Base-by-base conservation (phyloP, 2,329 filamentous ascomycete genomes). In the Paecilomyces formosus region DNA sequence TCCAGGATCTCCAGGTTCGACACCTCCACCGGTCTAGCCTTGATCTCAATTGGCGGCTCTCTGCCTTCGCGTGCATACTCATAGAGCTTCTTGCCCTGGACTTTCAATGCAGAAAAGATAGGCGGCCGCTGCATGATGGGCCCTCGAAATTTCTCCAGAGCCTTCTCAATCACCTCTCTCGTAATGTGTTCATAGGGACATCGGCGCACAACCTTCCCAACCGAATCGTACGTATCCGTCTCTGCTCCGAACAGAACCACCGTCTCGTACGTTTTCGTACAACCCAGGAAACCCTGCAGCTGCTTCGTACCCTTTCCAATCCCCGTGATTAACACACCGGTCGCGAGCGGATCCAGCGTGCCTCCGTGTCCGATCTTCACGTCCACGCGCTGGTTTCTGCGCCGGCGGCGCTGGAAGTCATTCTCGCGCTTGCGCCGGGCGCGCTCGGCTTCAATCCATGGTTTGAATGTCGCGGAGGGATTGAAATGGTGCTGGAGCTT, bases 321-420 rank as follows among this genome's bases (percentile, higher is more conserved):
- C 58, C 93, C 94, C 6, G 94, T 81, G 62, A 97, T 92, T 55
- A 99, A 82, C 24, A 99, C 90, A 53, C 94, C 94, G 1, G 92
- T 96, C 8, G 94, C 94, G 67, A 97, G 82, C 26, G 94, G 94
- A 70, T 99, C 94, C 18, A 99, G 83, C 1, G 94, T 99, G 51
- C 94, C 94, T 61, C 94, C 94, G 76, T 99, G 94, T 33, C 94
- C 94, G 69, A 97, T 89, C 79, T 97, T 99, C 65, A 97, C 88
- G 62, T 90, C 85, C 4, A 87, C 72, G 1, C 82, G 79, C 65
- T 82, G 82, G 72, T 85, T 83, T 62, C 81, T 80, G 61, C 85
- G 82, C 60, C 87, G 83, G 65, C 82, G 80, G 64, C 82, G 81
- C 70, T 88, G 84, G 59, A 79, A 78, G 59, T 82, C 79, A 59